A percentile compares a stretch with the other conserved stretches of the same genome.
phyloP scores from a whole-genome alignment of 2,329 filamentous ascomycete genomes.

The Ophiostoma ulmi region DNA sequence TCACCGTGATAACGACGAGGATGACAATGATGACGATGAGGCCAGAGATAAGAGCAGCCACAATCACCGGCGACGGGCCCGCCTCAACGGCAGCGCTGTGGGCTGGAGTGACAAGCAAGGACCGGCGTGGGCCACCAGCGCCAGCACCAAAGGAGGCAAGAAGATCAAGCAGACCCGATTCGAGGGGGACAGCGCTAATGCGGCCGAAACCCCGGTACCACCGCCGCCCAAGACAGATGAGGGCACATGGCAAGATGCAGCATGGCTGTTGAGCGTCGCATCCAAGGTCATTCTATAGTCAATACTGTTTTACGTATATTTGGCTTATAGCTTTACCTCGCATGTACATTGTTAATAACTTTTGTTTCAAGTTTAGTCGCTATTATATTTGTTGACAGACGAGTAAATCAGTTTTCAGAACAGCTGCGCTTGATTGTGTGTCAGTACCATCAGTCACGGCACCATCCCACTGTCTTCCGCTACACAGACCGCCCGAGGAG shows the following conservation, averaged over 20 bases:
- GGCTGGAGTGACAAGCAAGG: constrained; percentile 18
- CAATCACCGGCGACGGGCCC: background rate
- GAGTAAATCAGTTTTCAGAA: background rate
- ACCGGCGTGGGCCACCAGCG: constrained; percentile 16
- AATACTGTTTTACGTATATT: background rate
- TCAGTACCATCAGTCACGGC: background rate
- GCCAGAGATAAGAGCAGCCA: constrained; percentile 28
- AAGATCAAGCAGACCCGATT: constrained; percentile 32
- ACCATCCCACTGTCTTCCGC: background rate
- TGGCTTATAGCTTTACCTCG: background rate
- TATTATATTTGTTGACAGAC: background rate
- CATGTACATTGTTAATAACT: background rate
- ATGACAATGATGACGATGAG: constrained; percentile 36
- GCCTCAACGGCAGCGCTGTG: constrained; percentile 26
- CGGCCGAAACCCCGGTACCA: constrained; percentile 44
- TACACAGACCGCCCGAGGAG: background rate
- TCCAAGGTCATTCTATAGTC: constrained; percentile 51
- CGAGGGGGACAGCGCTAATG: constrained; percentile 38
- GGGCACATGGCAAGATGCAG: constrained; percentile 61
- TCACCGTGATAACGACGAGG: constrained; percentile 39
- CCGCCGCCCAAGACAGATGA: constrained; percentile 49
- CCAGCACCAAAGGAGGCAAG: background rate
- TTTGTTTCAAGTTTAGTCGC: background rate
- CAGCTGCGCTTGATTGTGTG: background rate
- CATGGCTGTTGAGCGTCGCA: constrained; percentile 62